These are phyloP conservation scores for Leccinum olivaceopallidum DNA, from an alignment of 768 basidiomycete species.

Conservation along the genomic window DNA sequence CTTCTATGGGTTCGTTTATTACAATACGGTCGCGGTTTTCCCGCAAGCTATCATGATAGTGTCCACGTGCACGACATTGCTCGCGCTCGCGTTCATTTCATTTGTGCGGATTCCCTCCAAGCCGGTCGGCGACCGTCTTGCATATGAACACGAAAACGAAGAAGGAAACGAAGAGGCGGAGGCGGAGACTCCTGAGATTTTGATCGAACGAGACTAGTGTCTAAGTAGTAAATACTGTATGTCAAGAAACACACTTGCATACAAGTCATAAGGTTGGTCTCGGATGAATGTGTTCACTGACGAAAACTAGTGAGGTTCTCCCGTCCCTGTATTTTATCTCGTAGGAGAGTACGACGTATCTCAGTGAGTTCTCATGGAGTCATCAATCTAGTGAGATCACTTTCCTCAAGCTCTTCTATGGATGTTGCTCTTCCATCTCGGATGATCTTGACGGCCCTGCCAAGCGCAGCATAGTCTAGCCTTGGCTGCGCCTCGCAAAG, in stretches of 20 bases:
- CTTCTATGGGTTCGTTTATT: conserved; percentile 70
- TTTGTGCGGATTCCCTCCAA: conserved; percentile 45
- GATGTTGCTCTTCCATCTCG: conserved; percentile 74
- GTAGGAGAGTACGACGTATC: conserved; percentile 84
- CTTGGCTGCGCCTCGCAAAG: conserved; percentile 63
- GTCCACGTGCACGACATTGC: conserved; percentile 38
- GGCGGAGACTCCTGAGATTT: background rate
- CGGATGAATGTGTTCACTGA: conserved; percentile 89
- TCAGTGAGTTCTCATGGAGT: conserved; percentile 82
- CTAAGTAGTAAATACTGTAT: conserved; percentile 25
- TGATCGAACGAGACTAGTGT: background rate
- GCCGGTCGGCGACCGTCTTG: background rate
- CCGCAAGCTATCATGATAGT: conserved; percentile 72
- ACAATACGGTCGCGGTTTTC: conserved; percentile 66
- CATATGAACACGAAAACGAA: background rate
- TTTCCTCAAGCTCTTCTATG: conserved; percentile 84
- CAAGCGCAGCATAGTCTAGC: conserved; percentile 63
- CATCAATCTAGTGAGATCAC: conserved; percentile 39
- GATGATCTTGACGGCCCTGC: conserved; percentile 79
- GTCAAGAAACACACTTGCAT: conserved; percentile 77
- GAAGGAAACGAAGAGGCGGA: conserved; percentile 1
- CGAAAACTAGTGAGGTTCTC: conserved; percentile 75
- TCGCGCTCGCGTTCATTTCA: conserved; percentile 46
- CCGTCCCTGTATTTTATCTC: conserved; percentile 81
- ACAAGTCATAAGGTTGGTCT: conserved; percentile 67